Evolutionary conservation across 371 early-diverging fungal genomes (phyloP), one percentile per base, ranked within the genome.

Genomic region (Mortierella sp.): DNA sequence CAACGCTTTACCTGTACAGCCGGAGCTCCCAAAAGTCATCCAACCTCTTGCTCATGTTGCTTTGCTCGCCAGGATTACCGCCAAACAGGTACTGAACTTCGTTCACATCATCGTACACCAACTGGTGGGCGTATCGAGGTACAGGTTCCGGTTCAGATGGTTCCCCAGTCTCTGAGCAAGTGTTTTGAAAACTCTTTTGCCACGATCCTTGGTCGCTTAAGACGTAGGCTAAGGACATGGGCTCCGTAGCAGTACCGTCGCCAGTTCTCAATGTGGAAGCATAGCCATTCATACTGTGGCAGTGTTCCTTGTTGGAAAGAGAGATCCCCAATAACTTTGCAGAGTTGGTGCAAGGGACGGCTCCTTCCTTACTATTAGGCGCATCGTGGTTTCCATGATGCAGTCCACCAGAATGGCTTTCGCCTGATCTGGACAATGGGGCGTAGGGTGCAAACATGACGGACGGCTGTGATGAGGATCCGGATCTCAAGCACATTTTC

Each of bases 11-110:
- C 92, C 91, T 83, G 38, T 79, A 71, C 23, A 96, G 78, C 14
- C 76, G 78, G 21, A 96, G 81, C 58, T 90, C 87, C 96, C 96
- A 96, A 65, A 96, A 91, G 71, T 96, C 96, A 61, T 93, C 88
- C 26, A 96, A 72, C 16, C 96, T 83, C 63, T 83, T 69, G 58
- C 78, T 83, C 18, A 80, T 64, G 41, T 87, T 80, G 13, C 64
- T 71, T 5, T 63, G 54, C 31, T 87, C 91, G 0, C 94, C 93
- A 12, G 95, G 94, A 66, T 95, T 95, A 14, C 97, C 97, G 13
- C 96, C 97, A 82, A 95, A 95, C 46, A 95, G 61, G 78, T 91
- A 95, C 30, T 94, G 91, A 0, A 82, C 72, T 53, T 85, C 84
- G 9, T 83, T 80, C 7, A 59, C 67, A 0, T 82, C 73, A 58